Conservation (phyloP, 768 basidiomycete species). For the Pholiota conissans region DNA sequence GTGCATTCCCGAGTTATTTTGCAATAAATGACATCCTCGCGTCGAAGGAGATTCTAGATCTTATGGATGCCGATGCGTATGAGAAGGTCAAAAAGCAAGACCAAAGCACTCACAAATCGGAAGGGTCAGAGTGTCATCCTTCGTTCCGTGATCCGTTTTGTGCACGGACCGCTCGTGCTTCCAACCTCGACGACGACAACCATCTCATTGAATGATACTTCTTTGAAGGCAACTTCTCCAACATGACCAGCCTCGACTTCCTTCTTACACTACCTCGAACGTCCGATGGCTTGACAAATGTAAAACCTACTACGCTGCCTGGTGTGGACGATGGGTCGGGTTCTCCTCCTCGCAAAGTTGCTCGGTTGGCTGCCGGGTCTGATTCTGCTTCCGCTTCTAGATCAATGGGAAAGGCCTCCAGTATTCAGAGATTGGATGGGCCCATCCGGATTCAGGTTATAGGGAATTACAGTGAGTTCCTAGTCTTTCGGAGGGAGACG, state of each 20-base stretch:
- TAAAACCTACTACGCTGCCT: constrained; percentile 38
- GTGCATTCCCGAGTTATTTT: no score
- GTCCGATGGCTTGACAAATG: constrained; percentile 48
- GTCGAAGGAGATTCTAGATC: no score
- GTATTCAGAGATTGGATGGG: constrained; percentile 24
- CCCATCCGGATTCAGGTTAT: constrained; percentile 50
- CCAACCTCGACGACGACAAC: no score
- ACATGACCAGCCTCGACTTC: neutral
- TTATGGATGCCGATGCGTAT: no score
- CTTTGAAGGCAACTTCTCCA: no score
- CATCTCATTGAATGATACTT: no score
- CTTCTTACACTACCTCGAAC: constrained; percentile 11
- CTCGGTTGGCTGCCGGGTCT: constrained; percentile 64
- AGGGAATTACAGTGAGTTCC: constrained; percentile 39
- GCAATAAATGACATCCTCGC: no score
- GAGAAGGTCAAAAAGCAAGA: no score
- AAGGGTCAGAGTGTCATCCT: no score
- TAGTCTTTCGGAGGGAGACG: neutral
- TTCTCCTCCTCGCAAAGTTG: constrained; percentile 67
- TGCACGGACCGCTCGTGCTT: no score
- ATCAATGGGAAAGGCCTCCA: constrained; percentile 28
- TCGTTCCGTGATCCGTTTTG: no score
- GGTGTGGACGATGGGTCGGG: constrained; percentile 44
- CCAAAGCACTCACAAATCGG: no score
- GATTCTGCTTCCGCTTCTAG: constrained; percentile 70